Conservation (phyloP, 441 rosid species). For the Populus hybrid region DNA sequence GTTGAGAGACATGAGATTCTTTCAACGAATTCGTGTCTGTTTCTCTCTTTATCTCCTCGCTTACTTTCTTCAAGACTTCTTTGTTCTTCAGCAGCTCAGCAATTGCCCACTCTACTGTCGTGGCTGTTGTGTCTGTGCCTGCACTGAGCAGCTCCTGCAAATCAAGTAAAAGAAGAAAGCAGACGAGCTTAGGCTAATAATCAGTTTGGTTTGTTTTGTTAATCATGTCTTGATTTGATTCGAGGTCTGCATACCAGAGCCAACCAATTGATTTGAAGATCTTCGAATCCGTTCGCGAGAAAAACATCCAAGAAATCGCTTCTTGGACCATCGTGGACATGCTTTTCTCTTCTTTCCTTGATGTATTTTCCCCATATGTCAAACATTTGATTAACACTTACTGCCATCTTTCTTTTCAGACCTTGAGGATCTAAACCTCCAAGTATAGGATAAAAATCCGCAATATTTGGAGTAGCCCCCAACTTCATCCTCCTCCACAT, state of each 20-base stretch:
- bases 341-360: slow-evolving; percentile 24
- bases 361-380: slow-evolving; percentile 23
- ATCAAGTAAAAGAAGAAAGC: neutral
- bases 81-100: slow-evolving; percentile 48
- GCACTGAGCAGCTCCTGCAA: slow-evolving; percentile 60
- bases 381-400: slow-evolving; percentile 15
- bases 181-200: neutral
- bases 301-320: slow-evolving; percentile 33
- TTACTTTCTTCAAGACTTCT: slow-evolving; percentile 35
- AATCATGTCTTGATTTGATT: neutral
- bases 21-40: neutral
- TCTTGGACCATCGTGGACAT: neutral
- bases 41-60: slow-evolving; percentile 34
- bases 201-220: neutral
- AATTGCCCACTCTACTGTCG: slow-evolving; percentile 60
- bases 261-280: slow-evolving; percentile 31
- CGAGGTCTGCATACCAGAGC: slow-evolving; percentile 11
- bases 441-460: slow-evolving; percentile 33
- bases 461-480: slow-evolving; percentile 23
- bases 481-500: slow-evolving; percentile 24
- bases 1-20: slow-evolving; percentile 32
- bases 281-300: slow-evolving; percentile 25
- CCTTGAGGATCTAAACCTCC: slow-evolving; percentile 33
- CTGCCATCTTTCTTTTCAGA: slow-evolving; percentile 11
- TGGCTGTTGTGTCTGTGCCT: slow-evolving; percentile 51